These are phyloP conservation scores for Trichocladium antarcticum DNA, from an alignment of 495 filamentous ascomycete species.

Conservation along the genomic window DNA sequence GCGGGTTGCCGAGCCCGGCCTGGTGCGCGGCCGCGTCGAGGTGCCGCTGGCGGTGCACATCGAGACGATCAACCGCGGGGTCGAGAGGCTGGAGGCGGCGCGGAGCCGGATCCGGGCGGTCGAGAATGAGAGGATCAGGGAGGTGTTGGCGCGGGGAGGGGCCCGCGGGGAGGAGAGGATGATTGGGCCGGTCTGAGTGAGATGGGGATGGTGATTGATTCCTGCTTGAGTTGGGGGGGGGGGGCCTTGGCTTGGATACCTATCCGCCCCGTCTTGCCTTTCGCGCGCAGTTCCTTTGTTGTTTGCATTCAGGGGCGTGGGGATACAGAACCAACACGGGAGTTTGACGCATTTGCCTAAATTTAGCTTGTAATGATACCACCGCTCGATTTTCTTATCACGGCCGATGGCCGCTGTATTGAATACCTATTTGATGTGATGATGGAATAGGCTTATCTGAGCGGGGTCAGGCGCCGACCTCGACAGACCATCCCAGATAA, in stretches of 20 bases:
- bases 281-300: not conserved
- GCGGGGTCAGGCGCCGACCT: too few relatives aligned
- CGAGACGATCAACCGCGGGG: constrained; percentile 53
- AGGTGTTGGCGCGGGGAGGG: constrained; percentile 38
- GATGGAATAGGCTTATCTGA: too few relatives aligned
- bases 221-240: too few relatives aligned
- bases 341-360: not conserved
- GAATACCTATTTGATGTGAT: too few relatives aligned
- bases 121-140: constrained; percentile 46
- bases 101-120: constrained; percentile 44
- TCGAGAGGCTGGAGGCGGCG: constrained; percentile 52
- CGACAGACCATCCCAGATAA: too few relatives aligned
- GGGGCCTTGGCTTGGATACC: too few relatives aligned
- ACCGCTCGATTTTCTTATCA: too few relatives aligned
- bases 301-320: not conserved
- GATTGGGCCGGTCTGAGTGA: constrained; percentile 12
- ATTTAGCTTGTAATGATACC: too few relatives aligned
- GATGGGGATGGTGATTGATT: too few relatives aligned
- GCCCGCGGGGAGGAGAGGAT: constrained; percentile 16
- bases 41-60: constrained; percentile 58
- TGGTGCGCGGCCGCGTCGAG: constrained; percentile 31
- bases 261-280: too few relatives aligned
- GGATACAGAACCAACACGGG: not conserved
- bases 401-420: too few relatives aligned
- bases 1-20: constrained; percentile 48